Evolutionary conservation across 2,329 filamentous ascomycete genomes (phyloP), one percentile per base, ranked within the genome.

Genomic region (Dothistroma pini): DNA sequence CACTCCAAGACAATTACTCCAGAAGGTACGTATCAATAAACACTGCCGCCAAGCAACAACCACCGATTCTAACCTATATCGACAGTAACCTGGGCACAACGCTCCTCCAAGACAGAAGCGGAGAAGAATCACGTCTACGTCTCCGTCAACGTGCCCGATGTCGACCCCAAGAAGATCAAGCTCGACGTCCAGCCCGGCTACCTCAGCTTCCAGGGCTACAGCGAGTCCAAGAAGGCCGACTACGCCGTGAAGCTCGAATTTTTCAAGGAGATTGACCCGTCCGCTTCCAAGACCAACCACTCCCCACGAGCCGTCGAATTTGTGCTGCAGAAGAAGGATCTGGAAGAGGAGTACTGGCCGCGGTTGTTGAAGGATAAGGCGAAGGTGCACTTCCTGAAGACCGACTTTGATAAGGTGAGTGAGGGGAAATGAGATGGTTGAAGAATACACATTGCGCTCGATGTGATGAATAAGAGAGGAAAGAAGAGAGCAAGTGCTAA

Each of bases 351-450:
- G 79, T 97, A 89, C 86, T 99, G 95, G 95, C 93, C 93, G 66
- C 87, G 95, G 67, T 84, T 99, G 73, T 84, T 97, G 76, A 97
- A 97, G 87, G 90, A 93, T 63, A 78, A 82, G 69, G 89, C 91
- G 84, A 96, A 91, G 83, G 81, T 90, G 58, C 95, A 97, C 81
- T 99, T 92, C 86, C 80, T 99, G 74, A 96, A 96, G 88, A 97
- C 95, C 67, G 89, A 99, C 81, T 99, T 99, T 72, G 93, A 97
- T 83, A 97, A 96, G 89, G 86, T 89, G 76, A 63, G 83, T 70
- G 29, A 25, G 34, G 16, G 41, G 10, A 8, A 11, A 35, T 2
- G 19, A n/a, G 51, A n/a, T 25, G 29, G 19, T 12, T 16, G 34
- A n/a, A 41, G 47, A 35, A 29, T 47, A 41, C 34, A 41, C 35